These are phyloP conservation scores for Fusarium nanum DNA, from an alignment of 2,329 filamentous ascomycete genomes.

Conservation along the genomic window DNA sequence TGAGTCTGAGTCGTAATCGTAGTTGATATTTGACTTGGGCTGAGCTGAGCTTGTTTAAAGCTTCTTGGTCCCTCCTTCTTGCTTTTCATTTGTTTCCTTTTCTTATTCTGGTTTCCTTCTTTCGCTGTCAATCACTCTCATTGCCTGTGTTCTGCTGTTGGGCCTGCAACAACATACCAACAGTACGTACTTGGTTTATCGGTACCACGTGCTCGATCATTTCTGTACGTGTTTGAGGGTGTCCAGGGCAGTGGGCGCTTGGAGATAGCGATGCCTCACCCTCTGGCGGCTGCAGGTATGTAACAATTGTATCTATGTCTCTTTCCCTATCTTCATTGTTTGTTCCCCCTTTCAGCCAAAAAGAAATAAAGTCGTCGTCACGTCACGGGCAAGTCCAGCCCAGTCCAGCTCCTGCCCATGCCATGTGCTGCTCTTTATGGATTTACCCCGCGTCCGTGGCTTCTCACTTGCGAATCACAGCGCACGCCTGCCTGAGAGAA, in stretches of 20 bases:
- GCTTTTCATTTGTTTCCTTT: not conserved
- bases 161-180: not conserved
- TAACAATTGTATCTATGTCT: not conserved
- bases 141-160: constrained; percentile 4
- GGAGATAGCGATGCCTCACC: constrained; percentile 36
- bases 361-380: constrained; percentile 26
- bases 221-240: not conserved
- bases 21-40: constrained; percentile 19
- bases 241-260: not conserved
- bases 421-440: constrained; percentile 13
- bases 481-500: constrained; percentile 32
- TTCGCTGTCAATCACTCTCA: not conserved
- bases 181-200: not conserved
- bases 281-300: constrained; percentile 41
- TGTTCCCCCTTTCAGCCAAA: not conserved
- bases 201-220: constrained; percentile 7
- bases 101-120: not conserved
- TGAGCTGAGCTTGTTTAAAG: constrained; percentile 24
- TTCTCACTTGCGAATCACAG: constrained; percentile 40
- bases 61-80: constrained; percentile 5
- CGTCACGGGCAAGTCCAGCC: constrained; percentile 21
- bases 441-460: constrained; percentile 41
- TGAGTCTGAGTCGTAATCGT: constrained; percentile 28
- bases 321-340: not conserved
- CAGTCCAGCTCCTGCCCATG: constrained; percentile 9